A percentile compares a stretch with the other conserved stretches of the same genome.
Evolutionary conservation across 352 stramenopile genomes (phyloP).

Genomic region (Globisporangium acanthophoron): DNA sequence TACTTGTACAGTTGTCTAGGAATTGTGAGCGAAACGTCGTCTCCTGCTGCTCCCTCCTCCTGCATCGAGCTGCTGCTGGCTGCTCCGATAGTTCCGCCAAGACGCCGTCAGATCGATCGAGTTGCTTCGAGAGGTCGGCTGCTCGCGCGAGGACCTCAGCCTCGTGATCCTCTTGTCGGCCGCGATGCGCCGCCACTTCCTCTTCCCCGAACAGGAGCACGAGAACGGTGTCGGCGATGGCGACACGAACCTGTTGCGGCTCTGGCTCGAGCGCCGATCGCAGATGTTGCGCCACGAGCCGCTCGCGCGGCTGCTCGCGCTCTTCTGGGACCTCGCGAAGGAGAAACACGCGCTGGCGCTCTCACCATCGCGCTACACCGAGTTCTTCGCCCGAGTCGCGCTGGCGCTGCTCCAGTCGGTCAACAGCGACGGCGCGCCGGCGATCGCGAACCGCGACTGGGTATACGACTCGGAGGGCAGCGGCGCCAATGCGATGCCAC

Average conservation of each 20-base stretch:
- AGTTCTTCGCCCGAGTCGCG: conserved; percentile 56
- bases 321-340: conserved; percentile 68
- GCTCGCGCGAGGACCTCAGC: no score
- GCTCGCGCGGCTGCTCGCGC: conserved; percentile 25
- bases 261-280: conserved; percentile 48
- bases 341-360: conserved; percentile 17
- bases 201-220: conserved; percentile 51
- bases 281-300: conserved; percentile 27
- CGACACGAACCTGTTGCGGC: conserved; percentile 36
- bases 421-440: conserved; percentile 23
- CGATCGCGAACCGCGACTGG: conserved; percentile 53
- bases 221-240: conserved; percentile 60
- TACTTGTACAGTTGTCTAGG: no score
- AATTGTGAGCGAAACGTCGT: no score
- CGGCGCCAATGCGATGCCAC: conserved; percentile 19
- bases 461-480: conserved; percentile 51
- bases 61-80: neutral
- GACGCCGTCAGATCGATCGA: no score
- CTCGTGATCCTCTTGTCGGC: no score
- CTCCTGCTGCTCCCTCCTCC: no score
- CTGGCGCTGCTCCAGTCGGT: conserved; percentile 55
- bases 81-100: neutral
- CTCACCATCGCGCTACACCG: conserved; percentile 32
- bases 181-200: conserved; percentile 56
- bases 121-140: no score